These are phyloP conservation scores for Macroventuria anomochaeta DNA, from an alignment of 2,329 filamentous ascomycete species.

Conservation along the genomic window DNA sequence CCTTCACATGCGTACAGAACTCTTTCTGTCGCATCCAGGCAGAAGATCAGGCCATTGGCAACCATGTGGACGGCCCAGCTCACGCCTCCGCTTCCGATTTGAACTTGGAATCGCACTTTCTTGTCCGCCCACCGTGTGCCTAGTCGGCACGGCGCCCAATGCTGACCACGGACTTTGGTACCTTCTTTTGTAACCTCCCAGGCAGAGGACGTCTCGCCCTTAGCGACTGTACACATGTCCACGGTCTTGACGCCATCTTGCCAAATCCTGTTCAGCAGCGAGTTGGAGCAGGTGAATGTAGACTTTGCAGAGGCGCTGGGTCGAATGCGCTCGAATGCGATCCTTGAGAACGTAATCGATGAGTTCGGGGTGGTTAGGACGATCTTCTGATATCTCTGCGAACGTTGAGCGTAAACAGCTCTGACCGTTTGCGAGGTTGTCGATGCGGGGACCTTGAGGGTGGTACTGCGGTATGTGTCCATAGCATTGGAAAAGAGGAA, in stretches of 20 bases:
- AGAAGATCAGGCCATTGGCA: slow-evolving; percentile 19
- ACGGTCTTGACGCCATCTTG: slow-evolving; percentile 14
- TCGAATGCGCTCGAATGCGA: slow-evolving; percentile 12
- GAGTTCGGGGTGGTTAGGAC: background rate
- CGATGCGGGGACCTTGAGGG: background rate
- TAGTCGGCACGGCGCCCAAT: slow-evolving; percentile 17
- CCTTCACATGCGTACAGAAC: slow-evolving; percentile 14
- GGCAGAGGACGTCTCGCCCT: slow-evolving; percentile 14
- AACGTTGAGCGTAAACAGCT: slow-evolving; percentile 11
- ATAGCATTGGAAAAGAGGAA: slow-evolving; percentile 21
- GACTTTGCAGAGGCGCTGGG: background rate
- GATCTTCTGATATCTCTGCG: slow-evolving; percentile 19
- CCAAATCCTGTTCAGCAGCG: slow-evolving; percentile 15
- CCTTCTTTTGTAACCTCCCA: slow-evolving; percentile 13
- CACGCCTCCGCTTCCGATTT: slow-evolving; percentile 4
- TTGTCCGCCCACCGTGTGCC: slow-evolving; percentile 17
- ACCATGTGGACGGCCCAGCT: slow-evolving; percentile 22
- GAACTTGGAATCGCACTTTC: slow-evolving; percentile 10
- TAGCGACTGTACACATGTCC: slow-evolving; percentile 13
- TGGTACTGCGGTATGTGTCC: slow-evolving; percentile 16
- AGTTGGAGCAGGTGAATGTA: slow-evolving; percentile 8
- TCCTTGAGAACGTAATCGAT: slow-evolving; percentile 5
- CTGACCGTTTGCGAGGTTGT: background rate
- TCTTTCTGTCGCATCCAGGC: slow-evolving; percentile 4
- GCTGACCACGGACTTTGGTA: slow-evolving; percentile 13